phyloP scores from a whole-genome alignment of 2,329 filamentous ascomycete genomes.

The Lachnellula arida region DNA sequence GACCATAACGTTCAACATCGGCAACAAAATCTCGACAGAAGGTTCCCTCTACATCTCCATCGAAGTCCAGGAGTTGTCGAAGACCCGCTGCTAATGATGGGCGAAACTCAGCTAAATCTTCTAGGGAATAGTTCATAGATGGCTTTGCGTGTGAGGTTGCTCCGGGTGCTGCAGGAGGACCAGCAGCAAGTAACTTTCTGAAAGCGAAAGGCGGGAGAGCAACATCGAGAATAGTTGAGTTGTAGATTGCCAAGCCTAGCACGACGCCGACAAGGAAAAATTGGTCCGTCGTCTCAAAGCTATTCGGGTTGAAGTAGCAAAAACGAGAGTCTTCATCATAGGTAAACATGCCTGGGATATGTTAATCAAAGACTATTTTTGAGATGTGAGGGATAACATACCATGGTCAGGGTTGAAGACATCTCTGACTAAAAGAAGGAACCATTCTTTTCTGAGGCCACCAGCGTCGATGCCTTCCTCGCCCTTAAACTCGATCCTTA shows the following conservation, averaged over 20 bases:
- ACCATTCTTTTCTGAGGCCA: constrained; percentile 91
- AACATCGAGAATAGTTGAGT: constrained; percentile 87
- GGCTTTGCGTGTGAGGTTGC: constrained; percentile 53
- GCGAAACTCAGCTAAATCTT: constrained; percentile 78
- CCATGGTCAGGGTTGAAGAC: constrained; percentile 88
- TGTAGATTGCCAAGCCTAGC: constrained; percentile 87
- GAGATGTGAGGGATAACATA: constrained; percentile 38
- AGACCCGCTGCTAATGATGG: constrained; percentile 73
- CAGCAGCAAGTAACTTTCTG: constrained; percentile 75
- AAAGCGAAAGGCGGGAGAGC: constrained; percentile 86
- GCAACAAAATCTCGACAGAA: constrained; percentile 81
- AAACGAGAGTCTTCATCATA: constrained; percentile 88
- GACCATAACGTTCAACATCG: constrained; percentile 72
- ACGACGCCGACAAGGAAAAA: constrained; percentile 88
- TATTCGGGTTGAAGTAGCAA: constrained; percentile 90
- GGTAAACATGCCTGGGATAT: constrained; percentile 68
- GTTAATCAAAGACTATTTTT: constrained; percentile 9
- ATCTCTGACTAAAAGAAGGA: constrained; percentile 79
- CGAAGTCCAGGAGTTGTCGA: constrained; percentile 71
- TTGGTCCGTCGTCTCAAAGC: constrained; percentile 86
- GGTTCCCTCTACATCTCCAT: constrained; percentile 74
- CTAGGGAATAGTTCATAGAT: constrained; percentile 67
- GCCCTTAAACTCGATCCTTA: constrained; percentile 78
- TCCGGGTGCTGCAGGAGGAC: constrained; percentile 55
- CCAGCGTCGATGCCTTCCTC: constrained; percentile 92